Evolutionary conservation across 73 alveolate genomes (phyloP).

Genomic region (Paramecium primaurelia): DNA sequence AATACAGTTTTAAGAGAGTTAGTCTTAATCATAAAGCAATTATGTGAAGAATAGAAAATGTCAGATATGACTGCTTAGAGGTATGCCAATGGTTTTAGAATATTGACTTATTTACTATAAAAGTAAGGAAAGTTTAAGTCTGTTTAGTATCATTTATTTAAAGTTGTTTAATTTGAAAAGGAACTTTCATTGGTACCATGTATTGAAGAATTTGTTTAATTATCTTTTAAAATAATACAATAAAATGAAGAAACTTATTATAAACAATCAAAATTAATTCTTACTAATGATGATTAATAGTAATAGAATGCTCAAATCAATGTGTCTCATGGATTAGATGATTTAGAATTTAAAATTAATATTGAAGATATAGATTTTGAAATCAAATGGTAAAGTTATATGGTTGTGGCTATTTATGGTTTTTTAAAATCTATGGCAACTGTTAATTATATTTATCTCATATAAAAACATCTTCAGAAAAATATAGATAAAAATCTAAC

Average conservation of each 20-base stretch:
- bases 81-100: conserved; percentile 2
- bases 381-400: not conserved
- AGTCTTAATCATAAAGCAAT: not conserved
- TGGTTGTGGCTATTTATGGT: not conserved
- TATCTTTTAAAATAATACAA: not conserved
- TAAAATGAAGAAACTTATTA: not conserved
- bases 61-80: not conserved
- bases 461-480: not conserved
- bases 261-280: not conserved
- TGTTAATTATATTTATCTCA: not conserved
- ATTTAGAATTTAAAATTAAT: conserved; percentile 12
- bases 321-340: not conserved
- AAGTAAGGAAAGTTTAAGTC: not conserved
- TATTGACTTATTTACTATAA: not conserved
- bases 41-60: conserved; percentile 9
- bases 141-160: not conserved
- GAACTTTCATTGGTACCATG: not conserved
- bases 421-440: not conserved
- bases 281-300: not conserved
- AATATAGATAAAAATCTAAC: not conserved
- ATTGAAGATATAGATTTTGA: conserved; percentile 34
- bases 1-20: not conserved
- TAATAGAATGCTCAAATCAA: not conserved
- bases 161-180: not conserved
- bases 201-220: not conserved